A percentile compares a stretch with the other conserved stretches of the same genome.
These are phyloP conservation scores for Penicillium argentinense DNA, from an alignment of 495 filamentous ascomycete genomes.

Conservation along the genomic window DNA sequence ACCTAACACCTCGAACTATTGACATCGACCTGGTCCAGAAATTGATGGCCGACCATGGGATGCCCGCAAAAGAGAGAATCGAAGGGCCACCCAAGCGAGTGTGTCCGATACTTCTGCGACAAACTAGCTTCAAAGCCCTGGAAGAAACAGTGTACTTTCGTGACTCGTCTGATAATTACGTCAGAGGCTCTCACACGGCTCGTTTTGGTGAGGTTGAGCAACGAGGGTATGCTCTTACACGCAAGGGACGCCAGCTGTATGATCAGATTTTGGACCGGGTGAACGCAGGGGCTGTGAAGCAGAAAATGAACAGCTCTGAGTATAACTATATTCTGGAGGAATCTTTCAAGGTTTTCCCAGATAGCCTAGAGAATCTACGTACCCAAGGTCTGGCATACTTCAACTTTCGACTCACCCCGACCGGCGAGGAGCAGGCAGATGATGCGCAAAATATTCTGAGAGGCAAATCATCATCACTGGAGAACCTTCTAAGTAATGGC, in stretches of 20 bases:
- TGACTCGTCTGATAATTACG: conserved; percentile 5
- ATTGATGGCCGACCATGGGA: conserved; percentile 30
- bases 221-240: conserved; percentile 40
- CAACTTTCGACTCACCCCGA: conserved; percentile 21
- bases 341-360: conserved; percentile 32
- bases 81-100: conserved; percentile 38
- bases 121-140: conserved; percentile 45
- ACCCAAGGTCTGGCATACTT: conserved; percentile 33
- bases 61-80: conserved; percentile 41
- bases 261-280: conserved; percentile 33
- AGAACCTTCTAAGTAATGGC: conserved; percentile 21
- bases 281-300: conserved; percentile 16
- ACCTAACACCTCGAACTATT: conserved; percentile 44
- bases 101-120: conserved; percentile 40
- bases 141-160: conserved; percentile 39
- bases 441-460: too few species aligned
- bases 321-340: conserved; percentile 23
- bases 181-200: conserved; percentile 40
- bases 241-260: conserved; percentile 38
- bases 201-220: conserved; percentile 48
- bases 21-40: conserved; percentile 42
- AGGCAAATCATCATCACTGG: background rate
- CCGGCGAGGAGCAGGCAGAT: conserved; percentile 6
- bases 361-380: conserved; percentile 25
- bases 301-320: background rate